Conservation (phyloP, 1,284 basidiomycete species). For the Xerocomus nothofagi region DNA sequence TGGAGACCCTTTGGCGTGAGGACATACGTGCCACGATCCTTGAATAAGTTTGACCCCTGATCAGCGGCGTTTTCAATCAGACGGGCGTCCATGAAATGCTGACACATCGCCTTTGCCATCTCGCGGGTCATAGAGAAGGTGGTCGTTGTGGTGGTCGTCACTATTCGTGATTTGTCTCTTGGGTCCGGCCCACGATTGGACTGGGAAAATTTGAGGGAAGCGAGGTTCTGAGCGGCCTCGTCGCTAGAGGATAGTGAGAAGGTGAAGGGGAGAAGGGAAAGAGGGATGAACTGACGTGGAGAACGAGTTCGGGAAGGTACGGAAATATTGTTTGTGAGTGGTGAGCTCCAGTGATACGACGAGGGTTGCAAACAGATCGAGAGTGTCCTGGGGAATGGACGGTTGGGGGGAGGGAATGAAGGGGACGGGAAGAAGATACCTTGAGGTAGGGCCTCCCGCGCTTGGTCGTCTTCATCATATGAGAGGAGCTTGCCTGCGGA, state of each 20-base stretch:
- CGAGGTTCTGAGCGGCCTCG: constrained; percentile 91
- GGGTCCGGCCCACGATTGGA: constrained; percentile 98
- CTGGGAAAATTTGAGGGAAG: constrained; percentile 97
- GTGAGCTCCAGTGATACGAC: constrained; percentile 90
- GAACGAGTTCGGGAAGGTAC: constrained; percentile 92
- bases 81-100: constrained; percentile 99
- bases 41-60: constrained; percentile 85
- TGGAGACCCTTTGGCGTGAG: constrained; percentile 98
- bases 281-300: constrained; percentile 68
- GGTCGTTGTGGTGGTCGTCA: constrained; percentile 98
- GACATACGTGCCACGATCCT: constrained; percentile 95
- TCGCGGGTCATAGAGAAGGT: constrained; percentile 99
- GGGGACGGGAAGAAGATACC: constrained; percentile 42
- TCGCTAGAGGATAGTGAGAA: constrained; percentile 58
- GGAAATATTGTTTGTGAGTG: constrained; percentile 94
- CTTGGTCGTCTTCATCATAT: constrained; percentile 97
- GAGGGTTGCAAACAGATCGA: constrained; percentile 97
- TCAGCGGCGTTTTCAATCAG: constrained; percentile 97
- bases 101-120: constrained; percentile 99
- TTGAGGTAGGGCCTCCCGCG: constrained; percentile 92
- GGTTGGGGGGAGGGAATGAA: neutral
- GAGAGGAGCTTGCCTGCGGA: constrained; percentile 65
- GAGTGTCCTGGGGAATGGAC: constrained; percentile 74
- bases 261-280: constrained; percentile 9
- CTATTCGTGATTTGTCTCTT: constrained; percentile 93